phyloP scores from a whole-genome alignment of 2,329 filamentous ascomycete species.

The Tetracladium maxilliforme region DNA sequence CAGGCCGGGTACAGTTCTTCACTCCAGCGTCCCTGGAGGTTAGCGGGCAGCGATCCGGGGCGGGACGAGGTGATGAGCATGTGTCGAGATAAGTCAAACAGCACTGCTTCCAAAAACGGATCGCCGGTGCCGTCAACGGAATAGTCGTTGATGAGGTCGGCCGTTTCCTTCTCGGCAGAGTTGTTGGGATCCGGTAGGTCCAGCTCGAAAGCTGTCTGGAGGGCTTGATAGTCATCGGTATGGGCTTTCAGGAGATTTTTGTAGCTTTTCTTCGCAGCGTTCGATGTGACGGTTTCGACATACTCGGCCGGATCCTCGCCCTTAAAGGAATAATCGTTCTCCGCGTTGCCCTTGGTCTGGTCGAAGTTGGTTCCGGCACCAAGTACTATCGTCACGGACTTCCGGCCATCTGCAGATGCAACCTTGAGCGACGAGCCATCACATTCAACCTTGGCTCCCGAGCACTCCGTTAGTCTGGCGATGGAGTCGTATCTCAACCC shows the following conservation, averaged over 20 bases:
- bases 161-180: slow-evolving; percentile 24
- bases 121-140: slow-evolving; percentile 20
- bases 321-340: slow-evolving; percentile 27
- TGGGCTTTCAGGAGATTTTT: slow-evolving; percentile 18
- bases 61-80: slow-evolving; percentile 39
- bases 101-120: slow-evolving; percentile 33
- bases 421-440: slow-evolving; percentile 14
- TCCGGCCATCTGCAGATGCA: slow-evolving; percentile 8
- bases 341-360: slow-evolving; percentile 27
- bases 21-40: slow-evolving; percentile 41
- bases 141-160: slow-evolving; percentile 16
- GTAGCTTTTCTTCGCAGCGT: slow-evolving; percentile 17
- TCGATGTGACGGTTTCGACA: slow-evolving; percentile 17
- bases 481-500: slow-evolving; percentile 28
- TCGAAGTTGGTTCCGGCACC: slow-evolving; percentile 33
- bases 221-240: slow-evolving; percentile 22
- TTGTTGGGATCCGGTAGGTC: slow-evolving; percentile 25
- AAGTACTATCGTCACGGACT: slow-evolving; percentile 22
- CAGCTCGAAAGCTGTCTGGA: slow-evolving; percentile 24
- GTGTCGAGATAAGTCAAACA: slow-evolving; percentile 37
- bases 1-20: slow-evolving; percentile 27
- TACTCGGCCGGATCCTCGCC: slow-evolving; percentile 25
- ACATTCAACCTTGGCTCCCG: slow-evolving; percentile 8
- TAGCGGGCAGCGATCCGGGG: slow-evolving; percentile 33
- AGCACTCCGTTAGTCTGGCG: slow-evolving; percentile 12